Evolutionary conservation across 108 stramenopile genomes (phyloP).

Genomic region (Fragilaria crotonensis): DNA sequence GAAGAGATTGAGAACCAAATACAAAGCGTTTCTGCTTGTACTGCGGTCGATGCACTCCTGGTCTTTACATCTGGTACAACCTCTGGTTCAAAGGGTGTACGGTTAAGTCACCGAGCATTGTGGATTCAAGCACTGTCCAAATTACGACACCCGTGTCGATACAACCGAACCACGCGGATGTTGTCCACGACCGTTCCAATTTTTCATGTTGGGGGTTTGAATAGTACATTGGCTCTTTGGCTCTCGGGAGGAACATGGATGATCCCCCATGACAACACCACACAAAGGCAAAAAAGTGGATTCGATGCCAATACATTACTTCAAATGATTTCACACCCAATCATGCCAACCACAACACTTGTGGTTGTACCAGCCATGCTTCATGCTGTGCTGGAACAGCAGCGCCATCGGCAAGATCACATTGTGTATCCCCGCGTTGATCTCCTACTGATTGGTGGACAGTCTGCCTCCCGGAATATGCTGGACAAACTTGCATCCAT

Average conservation of each 20-base stretch:
- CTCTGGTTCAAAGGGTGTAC: conserved; percentile 64
- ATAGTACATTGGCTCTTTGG: conserved; percentile 64
- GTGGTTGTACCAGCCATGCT: conserved; percentile 94
- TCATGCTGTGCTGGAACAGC: conserved; percentile 35
- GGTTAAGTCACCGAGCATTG: conserved; percentile 66
- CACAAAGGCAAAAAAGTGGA: not conserved
- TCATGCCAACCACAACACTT: conserved; percentile 55
- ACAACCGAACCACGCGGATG: conserved; percentile 39
- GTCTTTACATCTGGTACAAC: conserved; percentile 84
- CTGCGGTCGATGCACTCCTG: conserved; percentile 46
- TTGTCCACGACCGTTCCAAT: conserved; percentile 84
- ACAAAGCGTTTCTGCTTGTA: not conserved
- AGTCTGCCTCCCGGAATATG: conserved; percentile 41
- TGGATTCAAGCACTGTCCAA: conserved; percentile 66
- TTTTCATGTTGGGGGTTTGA: conserved; percentile 90
- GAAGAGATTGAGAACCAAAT: not conserved
- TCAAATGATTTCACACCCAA: not conserved
- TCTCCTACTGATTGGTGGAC: conserved; percentile 84
- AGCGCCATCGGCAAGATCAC: not conserved
- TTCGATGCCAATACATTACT: conserved; percentile 14
- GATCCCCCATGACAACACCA: conserved; percentile 32
- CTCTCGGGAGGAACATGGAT: conserved; percentile 69
- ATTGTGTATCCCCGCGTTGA: conserved; percentile 36
- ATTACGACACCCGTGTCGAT: conserved; percentile 42
- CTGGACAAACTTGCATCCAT: conserved; percentile 14